phyloP scores from a whole-genome alignment of 169 alveolate species.

The Plasmodium blacklocki region DNA sequence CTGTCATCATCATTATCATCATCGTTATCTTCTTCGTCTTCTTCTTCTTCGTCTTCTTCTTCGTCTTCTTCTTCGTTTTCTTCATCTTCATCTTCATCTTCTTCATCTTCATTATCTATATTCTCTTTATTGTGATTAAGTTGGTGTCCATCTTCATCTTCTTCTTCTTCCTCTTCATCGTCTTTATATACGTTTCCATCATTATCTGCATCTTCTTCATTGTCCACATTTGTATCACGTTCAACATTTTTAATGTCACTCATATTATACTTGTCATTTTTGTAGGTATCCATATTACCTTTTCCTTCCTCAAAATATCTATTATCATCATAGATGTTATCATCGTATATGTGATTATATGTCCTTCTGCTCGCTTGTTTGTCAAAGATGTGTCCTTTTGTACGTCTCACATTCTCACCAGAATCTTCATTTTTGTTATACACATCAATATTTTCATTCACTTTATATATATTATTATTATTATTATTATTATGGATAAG shows the following conservation, averaged over 20 bases:
- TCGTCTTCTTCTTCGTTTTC: slow-evolving; percentile 41
- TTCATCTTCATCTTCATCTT: slow-evolving; percentile 1
- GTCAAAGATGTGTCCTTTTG: not conserved
- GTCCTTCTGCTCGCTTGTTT: not conserved
- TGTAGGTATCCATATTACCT: not conserved
- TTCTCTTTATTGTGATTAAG: not conserved
- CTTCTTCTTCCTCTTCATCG: slow-evolving; percentile 5
- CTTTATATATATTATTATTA: too few relatives aligned
- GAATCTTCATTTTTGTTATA: too few relatives aligned
- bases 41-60: slow-evolving; percentile 75
- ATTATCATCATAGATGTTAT: not conserved
- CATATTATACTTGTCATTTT: not conserved
- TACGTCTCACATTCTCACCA: too few relatives aligned
- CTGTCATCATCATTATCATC: slow-evolving; percentile 17
- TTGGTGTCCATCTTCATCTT: not conserved
- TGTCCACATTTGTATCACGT: slow-evolving; percentile 4
- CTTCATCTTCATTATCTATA: not conserved
- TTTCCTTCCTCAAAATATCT: not conserved
- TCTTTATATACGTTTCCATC: slow-evolving; percentile 46
- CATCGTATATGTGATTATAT: not conserved
- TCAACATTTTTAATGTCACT: not conserved
- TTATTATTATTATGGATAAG: too few relatives aligned
- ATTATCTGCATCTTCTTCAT: slow-evolving; percentile 71
- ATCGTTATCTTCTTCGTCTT: slow-evolving; percentile 69
- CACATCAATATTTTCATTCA: too few relatives aligned